Evolutionary conservation across 106 monocot species (phyloP).

Genomic region (Dendrobium chrysotoxum): DNA sequence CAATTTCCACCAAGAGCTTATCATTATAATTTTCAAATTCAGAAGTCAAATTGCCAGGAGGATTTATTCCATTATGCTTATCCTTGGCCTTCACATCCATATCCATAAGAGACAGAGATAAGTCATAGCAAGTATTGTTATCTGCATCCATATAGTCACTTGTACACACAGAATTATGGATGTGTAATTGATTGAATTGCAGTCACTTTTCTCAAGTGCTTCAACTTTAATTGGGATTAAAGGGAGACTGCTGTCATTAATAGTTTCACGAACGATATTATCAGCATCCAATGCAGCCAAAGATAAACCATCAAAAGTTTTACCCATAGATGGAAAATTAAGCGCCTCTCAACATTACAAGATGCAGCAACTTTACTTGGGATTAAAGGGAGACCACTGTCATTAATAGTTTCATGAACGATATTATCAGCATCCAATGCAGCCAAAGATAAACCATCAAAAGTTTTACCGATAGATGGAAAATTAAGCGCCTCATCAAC

Average conservation of each 20-base stretch:
- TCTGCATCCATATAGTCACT: slow-evolving; percentile 9
- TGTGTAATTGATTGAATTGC: slow-evolving; percentile 8
- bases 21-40: slow-evolving; percentile 17
- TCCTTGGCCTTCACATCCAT: slow-evolving; percentile 8
- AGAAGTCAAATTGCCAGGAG: slow-evolving; percentile 5
- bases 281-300: slow-evolving; percentile 8
- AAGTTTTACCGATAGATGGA: background rate
- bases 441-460: slow-evolving; percentile 3
- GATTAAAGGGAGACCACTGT: background rate
- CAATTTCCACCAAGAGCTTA: slow-evolving; percentile 18
- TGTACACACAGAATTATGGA: slow-evolving; percentile 4
- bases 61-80: slow-evolving; percentile 12
- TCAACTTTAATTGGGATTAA: slow-evolving; percentile 8
- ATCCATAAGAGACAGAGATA: slow-evolving; percentile 15
- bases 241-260: background rate
- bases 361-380: slow-evolving; percentile 10
- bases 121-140: slow-evolving; percentile 13
- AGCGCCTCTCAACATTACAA: slow-evolving; percentile 8
- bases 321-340: background rate
- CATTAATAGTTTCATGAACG: slow-evolving; percentile 8
- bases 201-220: slow-evolving; percentile 5
- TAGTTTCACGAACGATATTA: slow-evolving; percentile 11
- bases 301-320: background rate
- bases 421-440: slow-evolving; percentile 11
- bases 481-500: slow-evolving; percentile 7